Percentiles rank a stretch among this genome's conserved stretches.
Evolutionary conservation across 2,329 filamentous ascomycete genomes (phyloP).

Genomic region (Penicillium janthinellum): DNA sequence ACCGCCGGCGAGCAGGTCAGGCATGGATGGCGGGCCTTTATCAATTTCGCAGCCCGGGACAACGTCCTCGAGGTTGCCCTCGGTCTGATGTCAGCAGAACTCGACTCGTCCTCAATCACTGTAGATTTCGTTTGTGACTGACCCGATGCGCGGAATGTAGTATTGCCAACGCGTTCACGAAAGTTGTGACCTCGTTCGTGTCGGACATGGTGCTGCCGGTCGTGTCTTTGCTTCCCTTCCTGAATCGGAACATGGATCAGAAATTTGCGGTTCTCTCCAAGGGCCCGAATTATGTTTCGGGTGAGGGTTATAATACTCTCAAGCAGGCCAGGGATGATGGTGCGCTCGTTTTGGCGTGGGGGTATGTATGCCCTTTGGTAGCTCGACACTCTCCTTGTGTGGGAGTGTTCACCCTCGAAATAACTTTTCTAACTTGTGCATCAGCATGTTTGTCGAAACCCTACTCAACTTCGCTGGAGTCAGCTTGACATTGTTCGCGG

Average conservation of each 20-base stretch:
- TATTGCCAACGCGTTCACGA: slow-evolving; percentile 70
- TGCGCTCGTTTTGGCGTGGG: slow-evolving; percentile 71
- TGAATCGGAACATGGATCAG: slow-evolving; percentile 71
- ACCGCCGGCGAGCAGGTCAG: slow-evolving; percentile 49
- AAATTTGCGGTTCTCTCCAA: slow-evolving; percentile 68
- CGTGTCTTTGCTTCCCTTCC: slow-evolving; percentile 67
- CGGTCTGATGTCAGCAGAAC: slow-evolving; percentile 64
- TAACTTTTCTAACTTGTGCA: background rate
- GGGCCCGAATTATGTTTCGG: slow-evolving; percentile 56
- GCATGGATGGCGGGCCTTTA: slow-evolving; percentile 63
- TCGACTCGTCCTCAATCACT: background rate
- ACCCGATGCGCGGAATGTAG: slow-evolving; percentile 29
- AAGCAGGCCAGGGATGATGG: slow-evolving; percentile 70
- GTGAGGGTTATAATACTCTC: slow-evolving; percentile 68
- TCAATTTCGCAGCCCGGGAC: slow-evolving; percentile 72
- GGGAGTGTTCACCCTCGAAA: background rate
- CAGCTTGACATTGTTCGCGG: slow-evolving; percentile 64
- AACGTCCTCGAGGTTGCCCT: slow-evolving; percentile 77
- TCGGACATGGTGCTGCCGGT: slow-evolving; percentile 70
- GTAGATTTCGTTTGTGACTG: background rate
- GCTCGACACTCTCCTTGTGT: background rate
- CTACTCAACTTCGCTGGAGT: slow-evolving; percentile 66
- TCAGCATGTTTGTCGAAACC: slow-evolving; percentile 43
- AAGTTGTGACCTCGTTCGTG: slow-evolving; percentile 71
- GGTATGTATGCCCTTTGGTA: slow-evolving; percentile 46